Conservation (phyloP, 257 asterid genomes). For the Plantago ovata region DNA sequence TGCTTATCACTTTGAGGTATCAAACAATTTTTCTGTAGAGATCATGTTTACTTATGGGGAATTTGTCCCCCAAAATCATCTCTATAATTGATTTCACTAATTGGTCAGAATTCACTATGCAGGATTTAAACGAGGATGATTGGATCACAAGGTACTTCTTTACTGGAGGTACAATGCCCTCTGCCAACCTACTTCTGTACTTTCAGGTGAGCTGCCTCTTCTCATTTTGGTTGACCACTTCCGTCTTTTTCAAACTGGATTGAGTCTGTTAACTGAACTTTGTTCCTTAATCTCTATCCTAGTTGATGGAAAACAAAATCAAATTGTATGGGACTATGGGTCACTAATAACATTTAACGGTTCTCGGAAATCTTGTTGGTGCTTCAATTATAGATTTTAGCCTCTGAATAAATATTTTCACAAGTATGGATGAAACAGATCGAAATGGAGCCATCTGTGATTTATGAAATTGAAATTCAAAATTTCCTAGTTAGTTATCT, state of each 20-base stretch:
- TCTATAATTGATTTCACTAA: not conserved
- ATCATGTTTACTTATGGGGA: not conserved
- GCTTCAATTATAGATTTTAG: too few relatives aligned
- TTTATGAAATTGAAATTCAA: too few relatives aligned
- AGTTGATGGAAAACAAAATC: too few relatives aligned
- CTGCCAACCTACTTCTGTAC: slow-evolving; percentile 87
- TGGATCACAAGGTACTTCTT: slow-evolving; percentile 97
- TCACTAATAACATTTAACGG: not conserved
- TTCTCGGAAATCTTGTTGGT: not conserved
- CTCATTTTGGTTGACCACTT: not conserved
- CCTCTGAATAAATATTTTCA: too few relatives aligned
- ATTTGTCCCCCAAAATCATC: not conserved
- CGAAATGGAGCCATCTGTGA: too few relatives aligned
- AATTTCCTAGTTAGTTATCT: too few relatives aligned
- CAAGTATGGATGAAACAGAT: too few relatives aligned
- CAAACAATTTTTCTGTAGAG: not conserved
- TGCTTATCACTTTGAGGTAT: slow-evolving; percentile 94
- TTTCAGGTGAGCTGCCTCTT: slow-evolving; percentile 60
- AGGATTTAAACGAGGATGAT: slow-evolving; percentile 84
- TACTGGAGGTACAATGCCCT: slow-evolving; percentile 92
- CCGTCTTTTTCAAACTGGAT: not conserved
- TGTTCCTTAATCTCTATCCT: not conserved
- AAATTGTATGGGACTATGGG: too few relatives aligned
- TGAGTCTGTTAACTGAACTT: too few relatives aligned
- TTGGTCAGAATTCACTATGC: slow-evolving; percentile 5